phyloP scores from a whole-genome alignment of 2,329 filamentous ascomycete species.

The Cladosporium austrohemisphaericum region DNA sequence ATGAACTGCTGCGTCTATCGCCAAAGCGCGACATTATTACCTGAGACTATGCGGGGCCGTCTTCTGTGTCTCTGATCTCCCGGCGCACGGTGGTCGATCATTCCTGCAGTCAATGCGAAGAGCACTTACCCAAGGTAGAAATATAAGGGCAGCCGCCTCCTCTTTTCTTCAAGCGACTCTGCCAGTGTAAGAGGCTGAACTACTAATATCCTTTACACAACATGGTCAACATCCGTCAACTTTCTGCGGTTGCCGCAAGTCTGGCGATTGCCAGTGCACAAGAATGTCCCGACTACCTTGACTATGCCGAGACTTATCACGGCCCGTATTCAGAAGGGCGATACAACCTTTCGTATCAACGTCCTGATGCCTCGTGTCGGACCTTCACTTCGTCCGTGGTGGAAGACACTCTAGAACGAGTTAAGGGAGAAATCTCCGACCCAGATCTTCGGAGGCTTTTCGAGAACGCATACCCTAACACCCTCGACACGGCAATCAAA shows the following conservation, averaged over 20 bases:
- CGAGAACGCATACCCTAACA: constrained; percentile 70
- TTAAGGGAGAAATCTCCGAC: constrained; percentile 38
- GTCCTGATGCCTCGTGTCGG: constrained; percentile 42
- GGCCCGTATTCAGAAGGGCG: constrained; percentile 42
- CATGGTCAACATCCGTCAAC: background rate
- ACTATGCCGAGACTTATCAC: constrained; percentile 41
- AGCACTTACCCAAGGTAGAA: background rate
- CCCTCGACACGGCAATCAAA: constrained; percentile 67
- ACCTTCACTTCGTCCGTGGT: constrained; percentile 46
- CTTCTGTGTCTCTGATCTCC: background rate
- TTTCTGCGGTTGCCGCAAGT: background rate
- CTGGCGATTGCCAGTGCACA: constrained; percentile 8
- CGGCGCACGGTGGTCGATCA: background rate
- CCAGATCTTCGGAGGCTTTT: constrained; percentile 67
- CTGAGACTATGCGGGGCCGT: too few species aligned
- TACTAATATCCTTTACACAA: background rate
- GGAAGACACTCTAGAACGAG: constrained; percentile 36
- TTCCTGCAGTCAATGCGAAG: background rate
- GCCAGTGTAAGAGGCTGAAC: background rate
- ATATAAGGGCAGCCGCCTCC: background rate
- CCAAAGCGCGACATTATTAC: too few species aligned
- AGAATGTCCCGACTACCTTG: constrained; percentile 44
- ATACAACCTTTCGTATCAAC: constrained; percentile 45
- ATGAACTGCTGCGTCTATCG: too few species aligned
- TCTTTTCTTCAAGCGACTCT: too few species aligned